phyloP scores from a whole-genome alignment of 2,329 filamentous ascomycete species.

The Cladosporium sp. region DNA sequence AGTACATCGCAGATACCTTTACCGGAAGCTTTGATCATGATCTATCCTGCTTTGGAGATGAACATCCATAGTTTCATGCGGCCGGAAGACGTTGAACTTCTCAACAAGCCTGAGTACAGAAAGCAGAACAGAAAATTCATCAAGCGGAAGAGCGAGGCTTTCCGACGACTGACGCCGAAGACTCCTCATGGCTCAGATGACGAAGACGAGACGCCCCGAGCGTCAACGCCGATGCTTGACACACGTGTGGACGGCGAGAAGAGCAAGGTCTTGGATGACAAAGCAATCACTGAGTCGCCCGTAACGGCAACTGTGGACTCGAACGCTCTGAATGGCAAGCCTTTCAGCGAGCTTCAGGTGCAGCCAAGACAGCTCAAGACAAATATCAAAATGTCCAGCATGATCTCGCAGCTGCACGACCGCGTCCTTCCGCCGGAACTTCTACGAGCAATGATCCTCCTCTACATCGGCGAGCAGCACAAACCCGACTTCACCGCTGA shows the following conservation, averaged over 20 bases:
- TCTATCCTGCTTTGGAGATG: slow-evolving; percentile 91
- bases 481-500: slow-evolving; percentile 89
- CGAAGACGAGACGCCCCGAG: slow-evolving; percentile 46
- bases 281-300: slow-evolving; percentile 6
- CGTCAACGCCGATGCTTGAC: neutral
- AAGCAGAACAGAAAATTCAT: slow-evolving; percentile 76
- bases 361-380: slow-evolving; percentile 59
- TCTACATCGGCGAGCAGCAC: slow-evolving; percentile 91
- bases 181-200: slow-evolving; percentile 78
- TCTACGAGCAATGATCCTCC: slow-evolving; percentile 98
- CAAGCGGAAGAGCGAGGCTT: slow-evolving; percentile 80
- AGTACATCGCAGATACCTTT: slow-evolving; percentile 47
- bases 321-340: slow-evolving; percentile 23
- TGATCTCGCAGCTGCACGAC: slow-evolving; percentile 98
- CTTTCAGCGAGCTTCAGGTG: slow-evolving; percentile 7
- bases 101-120: slow-evolving; percentile 72
- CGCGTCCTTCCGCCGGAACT: slow-evolving; percentile 91
- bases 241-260: neutral
- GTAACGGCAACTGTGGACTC: neutral
- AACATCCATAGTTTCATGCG: slow-evolving; percentile 99
- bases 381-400: slow-evolving; percentile 87
- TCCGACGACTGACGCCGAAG: slow-evolving; percentile 70
- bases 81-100: slow-evolving; percentile 92
- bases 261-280: neutral
- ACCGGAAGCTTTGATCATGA: slow-evolving; percentile 74